Evolutionary conservation across 805 yeast genomes (phyloP).

Genomic region (Lipomyces anomalus): DNA sequence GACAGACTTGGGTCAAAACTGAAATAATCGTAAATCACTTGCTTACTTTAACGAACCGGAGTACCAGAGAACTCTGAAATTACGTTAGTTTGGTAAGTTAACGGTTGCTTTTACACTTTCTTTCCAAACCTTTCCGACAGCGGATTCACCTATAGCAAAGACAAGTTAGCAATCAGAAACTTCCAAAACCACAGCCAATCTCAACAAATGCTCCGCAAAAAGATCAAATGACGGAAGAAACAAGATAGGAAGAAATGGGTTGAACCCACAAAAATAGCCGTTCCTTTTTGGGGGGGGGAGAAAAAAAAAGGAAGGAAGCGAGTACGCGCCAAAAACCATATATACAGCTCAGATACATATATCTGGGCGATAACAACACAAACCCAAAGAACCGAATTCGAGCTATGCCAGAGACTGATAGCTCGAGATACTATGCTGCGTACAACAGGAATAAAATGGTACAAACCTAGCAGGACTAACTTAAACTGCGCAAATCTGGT

Average conservation of each 20-base stretch:
- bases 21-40: too few species aligned
- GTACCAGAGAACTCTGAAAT: slow-evolving; percentile 70
- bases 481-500: slow-evolving; percentile 50
- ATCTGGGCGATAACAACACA: too few species aligned
- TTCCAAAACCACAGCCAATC: not conserved
- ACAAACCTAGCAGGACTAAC: slow-evolving; percentile 60
- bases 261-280: too few species aligned
- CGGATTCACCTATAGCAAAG: slow-evolving; percentile 50
- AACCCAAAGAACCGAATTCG: too few species aligned
- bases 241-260: not conserved
- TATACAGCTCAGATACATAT: too few species aligned
- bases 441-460: too few species aligned
- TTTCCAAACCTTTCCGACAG: slow-evolving; percentile 59
- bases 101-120: not conserved
- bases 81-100: not conserved
- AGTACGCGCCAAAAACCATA: too few species aligned
- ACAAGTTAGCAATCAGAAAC: slow-evolving; percentile 4
- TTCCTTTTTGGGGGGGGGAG: too few species aligned
- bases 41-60: slow-evolving; percentile 57
- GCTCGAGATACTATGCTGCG: too few species aligned
- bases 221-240: not conserved
- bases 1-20: too few species aligned
- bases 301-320: too few species aligned
- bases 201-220: not conserved
- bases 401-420: too few species aligned